Base-by-base conservation (phyloP, 2,329 filamentous ascomycete species). In the Bipolaris bicolor region DNA sequence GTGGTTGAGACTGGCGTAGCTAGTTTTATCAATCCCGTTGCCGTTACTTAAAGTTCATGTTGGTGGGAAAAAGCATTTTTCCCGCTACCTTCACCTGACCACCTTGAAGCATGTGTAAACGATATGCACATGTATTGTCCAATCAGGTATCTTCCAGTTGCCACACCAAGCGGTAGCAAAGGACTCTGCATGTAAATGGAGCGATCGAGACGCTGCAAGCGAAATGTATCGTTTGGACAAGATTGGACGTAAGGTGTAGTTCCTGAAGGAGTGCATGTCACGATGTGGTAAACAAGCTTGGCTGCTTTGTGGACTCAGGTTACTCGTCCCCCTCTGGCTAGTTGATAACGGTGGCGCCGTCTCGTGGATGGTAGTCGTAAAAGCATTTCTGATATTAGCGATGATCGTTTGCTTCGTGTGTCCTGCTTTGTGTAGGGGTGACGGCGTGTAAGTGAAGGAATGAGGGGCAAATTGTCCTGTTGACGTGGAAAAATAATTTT, bases 201-300 rank as follows among this genome's bases (percentile, higher is more conserved):
- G 9, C 26, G 50, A 43, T 24, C 47, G 10, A 53, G 24, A 51
- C 7, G n/a, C 40, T 50, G 47, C 20, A 50, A 39, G 40, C 15
- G 37, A 39, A 20, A 16, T 33, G 34, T 33, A 34, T n/a, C 16
- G 24, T 24, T 20, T 24, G 26, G 6, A 15, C 34, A 15, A 36
- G 24, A 18, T 20, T 26, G 7, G n/a, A 29, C 11, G 18, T 29
- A 33, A 40, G 20, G 16, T 37, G 10, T 31, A 33, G 31, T 29
- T 20, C 41, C 26, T 37, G 31, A 22, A 31, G 18, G 29, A 44
- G 20, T 34, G 20, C 22, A 52, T 20, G n/a, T 7, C 22, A 50
- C 7, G 24, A 20, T 16, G 7, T 29, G 48, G 33, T 18, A 7
- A 41, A 11, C 13, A 36, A 36, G 49, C 29, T 10, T 52, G 13